Evolutionary conservation across 768 basidiomycete species (phyloP).

Genomic region (Mrakia gelida): DNA sequence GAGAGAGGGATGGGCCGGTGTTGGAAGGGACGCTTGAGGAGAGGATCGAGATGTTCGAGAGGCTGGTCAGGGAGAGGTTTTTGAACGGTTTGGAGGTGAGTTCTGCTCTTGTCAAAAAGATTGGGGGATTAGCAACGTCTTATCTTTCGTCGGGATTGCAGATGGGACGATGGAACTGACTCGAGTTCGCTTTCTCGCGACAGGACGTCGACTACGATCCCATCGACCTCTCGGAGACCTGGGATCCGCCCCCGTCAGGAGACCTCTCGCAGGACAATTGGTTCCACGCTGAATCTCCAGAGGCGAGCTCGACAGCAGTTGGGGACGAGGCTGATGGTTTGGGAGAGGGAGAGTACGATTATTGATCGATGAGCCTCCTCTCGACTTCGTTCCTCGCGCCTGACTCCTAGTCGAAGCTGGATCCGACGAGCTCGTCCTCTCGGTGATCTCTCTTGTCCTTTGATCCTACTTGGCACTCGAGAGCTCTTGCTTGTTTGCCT

Average conservation of each 20-base stretch:
- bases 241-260: not conserved
- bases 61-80: conserved; percentile 10
- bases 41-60: conserved; percentile 7
- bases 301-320: not conserved
- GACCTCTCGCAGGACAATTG: conserved; percentile 6
- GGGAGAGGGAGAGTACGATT: conserved; percentile 10
- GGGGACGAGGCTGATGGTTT: not conserved
- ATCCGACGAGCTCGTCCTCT: no score
- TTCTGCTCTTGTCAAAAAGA: no score
- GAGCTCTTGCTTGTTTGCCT: no score
- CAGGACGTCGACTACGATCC: conserved; percentile 16
- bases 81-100: conserved; percentile 11
- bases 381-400: no score
- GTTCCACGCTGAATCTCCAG: conserved; percentile 1
- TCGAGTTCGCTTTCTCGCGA: no score
- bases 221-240: conserved; percentile 12
- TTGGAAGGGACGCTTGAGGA: not conserved
- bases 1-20: not conserved
- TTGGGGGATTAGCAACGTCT: no score
- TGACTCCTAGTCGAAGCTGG: no score
- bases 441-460: no score
- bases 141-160: no score
- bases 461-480: no score
- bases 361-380: not conserved
- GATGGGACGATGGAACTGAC: no score